Evolutionary conservation across 345 rosid genomes (phyloP).

Genomic region (Cochlearia excelsa): DNA sequence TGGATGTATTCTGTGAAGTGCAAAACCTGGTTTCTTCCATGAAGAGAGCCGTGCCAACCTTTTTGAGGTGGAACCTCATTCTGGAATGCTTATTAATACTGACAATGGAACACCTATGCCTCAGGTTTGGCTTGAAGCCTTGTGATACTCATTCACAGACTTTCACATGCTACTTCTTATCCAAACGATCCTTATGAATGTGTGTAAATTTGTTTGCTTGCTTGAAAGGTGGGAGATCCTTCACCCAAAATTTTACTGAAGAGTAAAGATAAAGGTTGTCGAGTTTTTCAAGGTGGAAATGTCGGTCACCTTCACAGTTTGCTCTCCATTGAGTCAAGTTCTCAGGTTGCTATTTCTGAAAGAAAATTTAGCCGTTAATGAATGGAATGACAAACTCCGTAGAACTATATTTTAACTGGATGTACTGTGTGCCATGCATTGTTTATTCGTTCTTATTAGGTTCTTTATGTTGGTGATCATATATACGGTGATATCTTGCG

Average conservation of each 20-base stretch:
- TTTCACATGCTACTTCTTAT: constrained; percentile 1
- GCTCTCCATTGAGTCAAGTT: constrained; percentile 90
- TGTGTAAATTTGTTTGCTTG: background rate
- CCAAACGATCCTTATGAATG: constrained; percentile 4
- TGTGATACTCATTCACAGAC: background rate
- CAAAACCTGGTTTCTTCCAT: constrained; percentile 94
- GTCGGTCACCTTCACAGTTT: constrained; percentile 93
- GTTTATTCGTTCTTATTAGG: constrained; percentile 44
- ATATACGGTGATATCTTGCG: constrained; percentile 96
- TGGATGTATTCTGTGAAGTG: constrained; percentile 44
- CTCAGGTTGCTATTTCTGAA: constrained; percentile 53
- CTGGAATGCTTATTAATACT: constrained; percentile 88
- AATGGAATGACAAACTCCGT: background rate
- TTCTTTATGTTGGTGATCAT: constrained; percentile 96
- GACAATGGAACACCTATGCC: constrained; percentile 94
- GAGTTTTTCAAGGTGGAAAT: constrained; percentile 91
- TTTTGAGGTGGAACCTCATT: constrained; percentile 81
- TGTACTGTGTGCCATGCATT: constrained; percentile 1
- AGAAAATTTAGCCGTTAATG: background rate
- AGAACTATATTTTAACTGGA: background rate
- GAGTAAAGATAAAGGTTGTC: constrained; percentile 45
- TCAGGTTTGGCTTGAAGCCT: constrained; percentile 52
- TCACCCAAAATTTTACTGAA: constrained; percentile 43
- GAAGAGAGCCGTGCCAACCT: constrained; percentile 81
- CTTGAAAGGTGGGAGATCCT: constrained; percentile 58